A percentile compares a stretch with the other conserved stretches of the same genome.
These are phyloP conservation scores for Stereum hirsutum DNA, from an alignment of 1,284 basidiomycete genomes.

Conservation along the genomic window DNA sequence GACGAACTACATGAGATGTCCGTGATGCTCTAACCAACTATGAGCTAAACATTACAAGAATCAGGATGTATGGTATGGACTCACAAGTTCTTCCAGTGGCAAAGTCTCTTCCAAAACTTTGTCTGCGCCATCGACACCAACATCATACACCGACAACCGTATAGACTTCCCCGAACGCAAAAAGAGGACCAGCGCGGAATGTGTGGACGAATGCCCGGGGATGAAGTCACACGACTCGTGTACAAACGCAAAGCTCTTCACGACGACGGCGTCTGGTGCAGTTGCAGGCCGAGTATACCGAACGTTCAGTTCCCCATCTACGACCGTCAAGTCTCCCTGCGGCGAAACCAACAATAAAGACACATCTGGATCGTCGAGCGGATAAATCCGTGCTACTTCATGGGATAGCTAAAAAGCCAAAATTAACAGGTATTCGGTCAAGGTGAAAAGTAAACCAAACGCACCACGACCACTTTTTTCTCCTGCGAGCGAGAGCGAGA, in stretches of 20 bases:
- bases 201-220: slow-evolving; percentile 14
- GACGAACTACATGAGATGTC: slow-evolving; percentile 36
- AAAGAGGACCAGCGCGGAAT: slow-evolving; percentile 23
- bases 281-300: slow-evolving; percentile 24
- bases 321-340: slow-evolving; percentile 33
- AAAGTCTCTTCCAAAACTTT: background rate
- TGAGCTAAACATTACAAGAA: background rate
- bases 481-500: slow-evolving; percentile 16
- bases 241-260: slow-evolving; percentile 38
- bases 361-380: slow-evolving; percentile 30
- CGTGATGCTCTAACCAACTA: slow-evolving; percentile 16
- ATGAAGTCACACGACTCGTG: slow-evolving; percentile 34
- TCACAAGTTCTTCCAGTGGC: background rate
- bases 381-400: slow-evolving; percentile 31
- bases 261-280: slow-evolving; percentile 17
- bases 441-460: slow-evolving; percentile 15
- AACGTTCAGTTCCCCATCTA: slow-evolving; percentile 33
- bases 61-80: background rate
- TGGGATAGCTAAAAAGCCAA: slow-evolving; percentile 30
- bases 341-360: slow-evolving; percentile 37
- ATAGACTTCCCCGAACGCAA: background rate
- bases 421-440: slow-evolving; percentile 1
- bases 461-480: slow-evolving; percentile 35
- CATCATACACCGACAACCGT: slow-evolving; percentile 1
- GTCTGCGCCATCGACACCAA: slow-evolving; percentile 6